phyloP scores from a whole-genome alignment of 495 filamentous ascomycete genomes.

The Annulohypoxylon stygium region DNA sequence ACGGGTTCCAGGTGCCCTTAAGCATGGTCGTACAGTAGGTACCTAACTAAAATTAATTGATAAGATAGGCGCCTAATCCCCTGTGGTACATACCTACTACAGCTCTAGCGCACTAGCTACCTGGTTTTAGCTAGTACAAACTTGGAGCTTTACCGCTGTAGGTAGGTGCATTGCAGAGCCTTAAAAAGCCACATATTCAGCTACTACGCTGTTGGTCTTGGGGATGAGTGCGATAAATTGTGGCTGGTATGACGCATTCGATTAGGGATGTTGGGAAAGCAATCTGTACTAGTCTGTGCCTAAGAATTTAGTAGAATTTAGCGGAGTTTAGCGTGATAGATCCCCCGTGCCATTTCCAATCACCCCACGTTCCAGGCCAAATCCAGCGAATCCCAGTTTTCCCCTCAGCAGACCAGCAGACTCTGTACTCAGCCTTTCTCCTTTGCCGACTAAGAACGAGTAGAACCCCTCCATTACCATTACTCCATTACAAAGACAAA shows the following conservation, averaged over 20 bases:
- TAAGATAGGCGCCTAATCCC: constrained; percentile 41
- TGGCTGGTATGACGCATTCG: constrained; percentile 49
- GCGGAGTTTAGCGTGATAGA: neutral
- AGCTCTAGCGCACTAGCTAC: neutral
- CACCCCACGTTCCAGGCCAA: constrained; percentile 38
- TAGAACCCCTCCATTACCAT: constrained; percentile 14
- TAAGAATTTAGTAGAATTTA: neutral
- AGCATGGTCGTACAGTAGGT: constrained; percentile 15
- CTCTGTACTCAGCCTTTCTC: constrained; percentile 9
- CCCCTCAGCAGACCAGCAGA: constrained; percentile 5
- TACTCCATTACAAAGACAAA: constrained; percentile 28
- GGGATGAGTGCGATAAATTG: constrained; percentile 19
- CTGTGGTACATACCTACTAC: neutral
- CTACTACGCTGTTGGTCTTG: neutral
- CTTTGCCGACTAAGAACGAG: constrained; percentile 17
- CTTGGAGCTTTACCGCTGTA: neutral
- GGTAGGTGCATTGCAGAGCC: neutral
- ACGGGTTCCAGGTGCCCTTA: neutral
- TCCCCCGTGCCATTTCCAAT: constrained; percentile 3
- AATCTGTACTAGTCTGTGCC: neutral
- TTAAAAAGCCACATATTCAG: neutral
- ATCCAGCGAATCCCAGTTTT: neutral
- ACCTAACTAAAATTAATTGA: constrained; percentile 28
- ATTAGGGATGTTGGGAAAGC: constrained; percentile 7
- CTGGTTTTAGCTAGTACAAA: neutral